These are phyloP conservation scores for Russula sp. DNA, from an alignment of 768 basidiomycete genomes.

Conservation along the genomic window DNA sequence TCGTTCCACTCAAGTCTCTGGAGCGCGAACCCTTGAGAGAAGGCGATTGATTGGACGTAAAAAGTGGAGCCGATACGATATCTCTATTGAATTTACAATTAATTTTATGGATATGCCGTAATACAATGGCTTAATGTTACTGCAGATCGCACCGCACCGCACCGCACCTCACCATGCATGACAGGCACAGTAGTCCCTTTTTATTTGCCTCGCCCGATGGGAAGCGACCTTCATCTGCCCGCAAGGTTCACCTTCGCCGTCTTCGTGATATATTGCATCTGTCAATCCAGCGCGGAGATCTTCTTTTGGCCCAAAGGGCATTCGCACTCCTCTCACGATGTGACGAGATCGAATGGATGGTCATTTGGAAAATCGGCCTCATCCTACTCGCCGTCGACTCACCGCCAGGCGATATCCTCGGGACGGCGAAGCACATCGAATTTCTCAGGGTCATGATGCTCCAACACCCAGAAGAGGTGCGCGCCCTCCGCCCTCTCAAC, in stretches of 20 bases:
- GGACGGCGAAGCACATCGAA: constrained; percentile 38
- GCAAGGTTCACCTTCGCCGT: constrained; percentile 67
- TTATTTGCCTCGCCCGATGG: constrained; percentile 54
- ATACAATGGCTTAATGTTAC: neutral
- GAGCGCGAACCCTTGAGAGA: constrained; percentile 19
- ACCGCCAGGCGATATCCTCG: neutral
- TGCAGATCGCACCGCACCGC: neutral
- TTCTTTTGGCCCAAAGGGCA: constrained; percentile 52
- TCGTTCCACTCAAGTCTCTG: constrained; percentile 20
- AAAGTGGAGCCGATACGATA: neutral
- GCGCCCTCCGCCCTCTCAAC: constrained; percentile 23
- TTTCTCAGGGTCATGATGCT: constrained; percentile 68
- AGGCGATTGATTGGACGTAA: neutral
- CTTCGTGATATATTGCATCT: constrained; percentile 70
- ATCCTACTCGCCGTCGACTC: constrained; percentile 37
- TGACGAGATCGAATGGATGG: constrained; percentile 69
- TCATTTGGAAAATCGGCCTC: constrained; percentile 64
- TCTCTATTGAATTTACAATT: too few species aligned
- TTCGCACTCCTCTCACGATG: constrained; percentile 74
- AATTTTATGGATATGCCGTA: neutral
- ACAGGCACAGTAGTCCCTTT: constrained; percentile 36
- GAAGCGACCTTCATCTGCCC: constrained; percentile 42
- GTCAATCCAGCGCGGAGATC: constrained; percentile 59
- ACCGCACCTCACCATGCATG: neutral
- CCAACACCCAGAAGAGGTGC: constrained; percentile 57